Evolutionary conservation across 148 eudicot genomes (phyloP).

Genomic region (Nepenthes gracilis): DNA sequence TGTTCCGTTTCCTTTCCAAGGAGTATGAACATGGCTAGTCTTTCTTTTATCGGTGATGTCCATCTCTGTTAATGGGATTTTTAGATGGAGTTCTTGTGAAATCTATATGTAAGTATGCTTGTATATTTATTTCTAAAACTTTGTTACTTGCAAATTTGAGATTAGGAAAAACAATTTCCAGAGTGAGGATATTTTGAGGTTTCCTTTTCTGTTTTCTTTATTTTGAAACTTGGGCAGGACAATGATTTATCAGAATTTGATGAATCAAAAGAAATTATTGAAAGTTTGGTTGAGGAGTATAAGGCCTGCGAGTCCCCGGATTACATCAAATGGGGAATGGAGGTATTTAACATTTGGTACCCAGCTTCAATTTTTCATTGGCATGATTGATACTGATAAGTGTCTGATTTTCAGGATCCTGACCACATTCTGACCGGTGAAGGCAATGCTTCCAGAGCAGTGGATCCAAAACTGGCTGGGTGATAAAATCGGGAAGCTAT

Average conservation of each 20-base stretch:
- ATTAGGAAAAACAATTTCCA: too few relatives aligned
- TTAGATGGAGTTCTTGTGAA: too few relatives aligned
- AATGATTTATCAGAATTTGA: slow-evolving; percentile 99
- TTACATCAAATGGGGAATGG: slow-evolving; percentile 99
- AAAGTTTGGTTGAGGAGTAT: slow-evolving; percentile 93
- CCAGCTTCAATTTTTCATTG: background rate
- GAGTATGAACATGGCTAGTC: too few relatives aligned
- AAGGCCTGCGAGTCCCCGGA: slow-evolving; percentile 99
- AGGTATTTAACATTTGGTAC: slow-evolving; percentile 32
- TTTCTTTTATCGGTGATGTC: too few relatives aligned
- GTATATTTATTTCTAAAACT: too few relatives aligned
- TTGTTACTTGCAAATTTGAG: too few relatives aligned
- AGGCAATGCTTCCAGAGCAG: background rate
- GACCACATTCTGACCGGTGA: background rate
- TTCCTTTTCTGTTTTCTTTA: slow-evolving; percentile 1
- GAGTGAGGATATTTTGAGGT: too few relatives aligned
- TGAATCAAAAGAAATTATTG: slow-evolving; percentile 90
- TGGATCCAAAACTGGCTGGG: slow-evolving; percentile 1
- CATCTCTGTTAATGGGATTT: too few relatives aligned
- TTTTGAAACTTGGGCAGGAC: slow-evolving; percentile 43
- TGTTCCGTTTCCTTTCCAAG: too few relatives aligned
- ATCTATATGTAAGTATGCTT: too few relatives aligned
- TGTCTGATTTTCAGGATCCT: background rate
- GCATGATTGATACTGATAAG: background rate
- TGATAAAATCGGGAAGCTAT: too few relatives aligned